Evolutionary conservation across 208 protist genomes (phyloP).

Genomic region (Jaenimonas drosophilae): DNA sequence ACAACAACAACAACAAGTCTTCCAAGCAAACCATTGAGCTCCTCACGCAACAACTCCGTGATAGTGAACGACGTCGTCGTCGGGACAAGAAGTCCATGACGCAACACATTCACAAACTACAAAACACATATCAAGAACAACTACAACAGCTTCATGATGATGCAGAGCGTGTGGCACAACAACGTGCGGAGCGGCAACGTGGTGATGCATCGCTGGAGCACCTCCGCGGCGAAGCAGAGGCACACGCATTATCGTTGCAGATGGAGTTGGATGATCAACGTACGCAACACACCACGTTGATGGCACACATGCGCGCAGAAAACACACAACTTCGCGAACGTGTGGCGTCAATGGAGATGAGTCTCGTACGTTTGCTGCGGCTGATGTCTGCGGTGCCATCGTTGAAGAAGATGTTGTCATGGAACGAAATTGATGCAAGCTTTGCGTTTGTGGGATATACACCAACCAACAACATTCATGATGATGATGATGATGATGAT

Average conservation of each 20-base stretch:
- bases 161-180: conserved; percentile 6
- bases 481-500: too few species aligned
- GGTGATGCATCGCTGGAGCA: conserved; percentile 1
- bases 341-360: conserved; percentile 42
- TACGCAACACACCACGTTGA: too few species aligned
- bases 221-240: too few species aligned
- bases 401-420: conserved; percentile 39
- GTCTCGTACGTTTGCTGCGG: conserved; percentile 66
- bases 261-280: too few species aligned
- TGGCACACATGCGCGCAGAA: conserved; percentile 15
- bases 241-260: too few species aligned
- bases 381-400: conserved; percentile 63
- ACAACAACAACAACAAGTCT: too few species aligned
- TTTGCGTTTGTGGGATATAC: conserved; percentile 73
- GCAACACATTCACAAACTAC: not conserved
- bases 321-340: conserved; percentile 36
- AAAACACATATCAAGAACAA: not conserved
- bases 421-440: conserved; percentile 34
- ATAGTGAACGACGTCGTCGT: not conserved
- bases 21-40: too few species aligned
- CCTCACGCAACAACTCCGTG: not conserved
- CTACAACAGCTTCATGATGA: conserved; percentile 18
- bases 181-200: conserved; percentile 6
- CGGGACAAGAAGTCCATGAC: conserved; percentile 1
- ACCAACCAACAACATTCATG: too few species aligned